Percentiles rank a stretch among this genome's conserved stretches.
These are phyloP conservation scores for Leccinum pellstonianum DNA, from an alignment of 768 basidiomycete genomes.

Conservation along the genomic window DNA sequence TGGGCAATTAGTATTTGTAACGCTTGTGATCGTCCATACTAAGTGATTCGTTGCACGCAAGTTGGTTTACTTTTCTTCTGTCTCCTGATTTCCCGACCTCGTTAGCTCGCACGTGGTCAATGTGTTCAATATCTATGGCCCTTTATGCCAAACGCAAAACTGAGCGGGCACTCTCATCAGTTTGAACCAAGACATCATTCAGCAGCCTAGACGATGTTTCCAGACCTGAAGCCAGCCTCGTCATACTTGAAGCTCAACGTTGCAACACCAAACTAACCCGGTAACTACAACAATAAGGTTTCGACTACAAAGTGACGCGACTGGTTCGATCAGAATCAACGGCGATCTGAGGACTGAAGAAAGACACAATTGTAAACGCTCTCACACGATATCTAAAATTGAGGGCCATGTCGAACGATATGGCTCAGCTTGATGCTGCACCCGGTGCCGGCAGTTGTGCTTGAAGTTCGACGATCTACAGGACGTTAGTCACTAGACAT, in stretches of 20 bases:
- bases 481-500: slow-evolving; percentile 15
- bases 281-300: no score
- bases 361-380: neutral
- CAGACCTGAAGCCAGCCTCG: no score
- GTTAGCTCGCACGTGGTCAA: neutral
- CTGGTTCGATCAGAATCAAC: neutral
- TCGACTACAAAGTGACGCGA: neutral
- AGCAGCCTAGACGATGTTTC: no score
- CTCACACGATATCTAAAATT: neutral
- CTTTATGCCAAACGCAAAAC: no score
- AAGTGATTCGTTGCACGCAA: neutral
- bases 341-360: neutral
- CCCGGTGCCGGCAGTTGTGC: slow-evolving; percentile 45
- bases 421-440: slow-evolving; percentile 8
- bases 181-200: no score
- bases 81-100: neutral
- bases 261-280: no score
- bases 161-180: no score
- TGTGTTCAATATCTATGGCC: neutral
- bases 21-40: neutral
- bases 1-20: slow-evolving; percentile 18
- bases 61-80: neutral
- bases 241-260: no score
- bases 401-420: neutral
- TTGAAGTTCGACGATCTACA: slow-evolving; percentile 67